Evolutionary conservation across 176 grass and related monocot genomes (phyloP).

Genomic region (Bonia amplexicaulis): DNA sequence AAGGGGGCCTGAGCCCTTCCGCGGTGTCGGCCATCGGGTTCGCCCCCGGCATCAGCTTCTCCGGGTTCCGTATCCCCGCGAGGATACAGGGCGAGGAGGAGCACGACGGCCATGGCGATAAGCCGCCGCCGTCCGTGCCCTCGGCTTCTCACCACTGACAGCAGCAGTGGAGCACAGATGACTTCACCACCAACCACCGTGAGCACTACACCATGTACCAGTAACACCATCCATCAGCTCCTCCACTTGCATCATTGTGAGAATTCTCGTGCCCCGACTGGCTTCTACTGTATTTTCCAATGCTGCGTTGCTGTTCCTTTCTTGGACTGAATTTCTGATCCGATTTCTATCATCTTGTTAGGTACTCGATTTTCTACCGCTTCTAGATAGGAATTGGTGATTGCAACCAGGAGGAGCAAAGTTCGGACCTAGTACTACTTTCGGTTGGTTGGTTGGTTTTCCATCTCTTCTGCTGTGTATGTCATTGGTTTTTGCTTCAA

Average conservation of each 20-base stretch:
- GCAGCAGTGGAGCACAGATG: slow-evolving; percentile 37
- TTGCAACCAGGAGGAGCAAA: slow-evolving; percentile 22
- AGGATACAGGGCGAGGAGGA: slow-evolving; percentile 96
- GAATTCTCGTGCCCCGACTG: background rate
- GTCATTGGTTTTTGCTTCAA: slow-evolving; percentile 67
- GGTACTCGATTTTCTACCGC: background rate
- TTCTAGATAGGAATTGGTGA: background rate
- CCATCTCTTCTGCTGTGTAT: slow-evolving; percentile 28
- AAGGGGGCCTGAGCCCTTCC: slow-evolving; percentile 37
- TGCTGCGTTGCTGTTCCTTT: slow-evolving; percentile 12
- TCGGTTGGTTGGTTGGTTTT: slow-evolving; percentile 43
- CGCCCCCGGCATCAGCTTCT: slow-evolving; percentile 56
- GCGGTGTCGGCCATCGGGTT: slow-evolving; percentile 57
- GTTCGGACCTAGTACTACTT: slow-evolving; percentile 16
- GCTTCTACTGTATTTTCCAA: background rate
- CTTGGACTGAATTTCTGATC: background rate
- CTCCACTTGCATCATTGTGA: slow-evolving; percentile 26
- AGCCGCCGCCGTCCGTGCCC: slow-evolving; percentile 57
- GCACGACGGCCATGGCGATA: slow-evolving; percentile 65
- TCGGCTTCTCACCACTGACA: slow-evolving; percentile 86
- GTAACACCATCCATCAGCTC: slow-evolving; percentile 18
- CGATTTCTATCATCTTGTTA: background rate
- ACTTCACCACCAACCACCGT: slow-evolving; percentile 35
- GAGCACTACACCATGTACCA: background rate
- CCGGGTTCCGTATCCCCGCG: slow-evolving; percentile 72